These are phyloP conservation scores for Aureobasidium uvarum DNA, from an alignment of 2,329 filamentous ascomycete genomes.

Conservation along the genomic window DNA sequence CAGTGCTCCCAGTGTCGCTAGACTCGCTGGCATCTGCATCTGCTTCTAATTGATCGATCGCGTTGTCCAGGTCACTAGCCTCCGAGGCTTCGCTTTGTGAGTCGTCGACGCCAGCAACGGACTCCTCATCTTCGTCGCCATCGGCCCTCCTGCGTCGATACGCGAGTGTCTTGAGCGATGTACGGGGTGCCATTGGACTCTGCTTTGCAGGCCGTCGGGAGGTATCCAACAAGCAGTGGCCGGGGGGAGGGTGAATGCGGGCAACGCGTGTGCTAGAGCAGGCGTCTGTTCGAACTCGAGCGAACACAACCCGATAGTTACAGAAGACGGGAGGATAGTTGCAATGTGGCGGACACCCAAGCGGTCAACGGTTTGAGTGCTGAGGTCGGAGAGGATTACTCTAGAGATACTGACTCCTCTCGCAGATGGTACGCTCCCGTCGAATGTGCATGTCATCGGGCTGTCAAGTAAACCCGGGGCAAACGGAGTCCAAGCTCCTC, in stretches of 20 bases:
- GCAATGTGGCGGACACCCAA: neutral
- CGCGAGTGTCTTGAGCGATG: conserved; percentile 60
- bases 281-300: neutral
- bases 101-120: conserved; percentile 57
- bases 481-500: conserved; percentile 13
- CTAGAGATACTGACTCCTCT: neutral
- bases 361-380: neutral
- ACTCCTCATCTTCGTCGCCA: conserved; percentile 66
- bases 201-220: neutral
- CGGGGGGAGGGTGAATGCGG: neutral
- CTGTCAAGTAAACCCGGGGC: neutral
- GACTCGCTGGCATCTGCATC: conserved; percentile 55
- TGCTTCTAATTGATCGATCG: conserved; percentile 37
- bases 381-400: neutral
- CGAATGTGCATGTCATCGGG: conserved; percentile 1
- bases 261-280: conserved; percentile 6
- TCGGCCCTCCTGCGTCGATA: conserved; percentile 66
- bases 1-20: conserved; percentile 51
- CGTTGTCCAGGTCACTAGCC: conserved; percentile 57
- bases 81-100: conserved; percentile 62
- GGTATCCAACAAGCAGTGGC: neutral
- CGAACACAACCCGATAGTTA: neutral
- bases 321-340: neutral
- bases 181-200: conserved; percentile 51
- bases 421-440: neutral